Evolutionary conservation across 73 alveolate species (phyloP).

Genomic region (Symbiodinium pilosum): DNA sequence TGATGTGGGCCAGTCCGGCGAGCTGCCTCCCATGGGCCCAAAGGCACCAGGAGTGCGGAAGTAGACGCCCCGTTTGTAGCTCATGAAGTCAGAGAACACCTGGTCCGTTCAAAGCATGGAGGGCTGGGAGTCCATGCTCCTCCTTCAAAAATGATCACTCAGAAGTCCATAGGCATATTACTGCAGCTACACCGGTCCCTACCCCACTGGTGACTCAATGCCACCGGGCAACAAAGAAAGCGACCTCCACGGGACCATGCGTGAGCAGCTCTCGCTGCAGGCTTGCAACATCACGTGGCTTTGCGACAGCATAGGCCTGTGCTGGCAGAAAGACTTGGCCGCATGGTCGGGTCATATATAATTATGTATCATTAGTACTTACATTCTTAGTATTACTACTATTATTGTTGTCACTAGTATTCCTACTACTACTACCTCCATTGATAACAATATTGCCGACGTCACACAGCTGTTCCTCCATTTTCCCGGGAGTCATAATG

Average conservation of each 20-base stretch:
- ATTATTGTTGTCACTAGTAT: too few relatives aligned
- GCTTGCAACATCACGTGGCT: slow-evolving; percentile 92
- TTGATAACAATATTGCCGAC: too few relatives aligned
- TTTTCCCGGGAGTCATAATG: too few relatives aligned
- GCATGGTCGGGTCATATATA: too few relatives aligned
- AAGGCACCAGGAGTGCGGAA: slow-evolving; percentile 95
- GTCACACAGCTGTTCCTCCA: too few relatives aligned
- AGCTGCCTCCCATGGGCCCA: slow-evolving; percentile 95
- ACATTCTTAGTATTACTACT: too few relatives aligned
- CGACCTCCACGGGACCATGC: slow-evolving; percentile 97
- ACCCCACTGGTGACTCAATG: too few relatives aligned
- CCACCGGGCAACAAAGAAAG: slow-evolving; percentile 94
- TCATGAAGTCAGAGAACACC: slow-evolving; percentile 87
- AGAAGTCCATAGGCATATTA: neutral
- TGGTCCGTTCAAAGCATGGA: neutral
- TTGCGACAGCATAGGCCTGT: slow-evolving; percentile 79
- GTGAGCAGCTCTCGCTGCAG: slow-evolving; percentile 96
- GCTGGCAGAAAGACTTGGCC: neutral
- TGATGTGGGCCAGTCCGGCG: neutral
- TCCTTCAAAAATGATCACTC: neutral
- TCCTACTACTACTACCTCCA: too few relatives aligned
- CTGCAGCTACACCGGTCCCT: too few relatives aligned
- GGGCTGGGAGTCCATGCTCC: neutral
- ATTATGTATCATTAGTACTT: too few relatives aligned
- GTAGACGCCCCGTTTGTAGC: slow-evolving; percentile 96